Evolutionary conservation across 257 asterid species (phyloP).

Genomic region (Nyctanthes arbortristis): DNA sequence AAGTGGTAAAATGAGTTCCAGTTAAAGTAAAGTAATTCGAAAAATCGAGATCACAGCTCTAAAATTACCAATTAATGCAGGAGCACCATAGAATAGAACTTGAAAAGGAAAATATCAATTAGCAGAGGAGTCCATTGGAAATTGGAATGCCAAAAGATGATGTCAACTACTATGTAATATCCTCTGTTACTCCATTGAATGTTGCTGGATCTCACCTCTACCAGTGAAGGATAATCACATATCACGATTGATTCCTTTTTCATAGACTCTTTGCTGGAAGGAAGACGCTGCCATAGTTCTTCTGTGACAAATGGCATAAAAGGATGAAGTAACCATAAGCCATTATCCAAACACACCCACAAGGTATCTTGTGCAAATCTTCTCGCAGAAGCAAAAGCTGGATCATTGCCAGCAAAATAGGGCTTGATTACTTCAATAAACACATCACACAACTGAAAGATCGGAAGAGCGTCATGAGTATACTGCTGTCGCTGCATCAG

Average conservation of each 20-base stretch:
- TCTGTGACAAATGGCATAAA: slow-evolving; percentile 96
- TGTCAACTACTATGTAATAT: neutral
- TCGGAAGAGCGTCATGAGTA: slow-evolving; percentile 97
- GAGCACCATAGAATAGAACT: neutral
- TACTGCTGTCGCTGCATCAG: slow-evolving; percentile 91
- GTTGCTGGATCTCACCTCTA: slow-evolving; percentile 50
- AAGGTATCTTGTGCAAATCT: slow-evolving; percentile 77
- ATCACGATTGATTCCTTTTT: slow-evolving; percentile 83
- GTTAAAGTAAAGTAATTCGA: too few species aligned
- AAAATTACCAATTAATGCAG: neutral
- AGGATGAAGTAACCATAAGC: slow-evolving; percentile 87
- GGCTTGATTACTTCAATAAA: slow-evolving; percentile 96
- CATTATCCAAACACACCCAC: slow-evolving; percentile 90
- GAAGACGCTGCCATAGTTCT: slow-evolving; percentile 98
- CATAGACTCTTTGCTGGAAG: slow-evolving; percentile 51
- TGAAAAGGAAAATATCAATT: neutral
- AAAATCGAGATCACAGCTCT: too few species aligned
- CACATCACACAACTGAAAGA: slow-evolving; percentile 84
- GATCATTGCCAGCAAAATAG: slow-evolving; percentile 57
- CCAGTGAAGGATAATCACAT: slow-evolving; percentile 74
- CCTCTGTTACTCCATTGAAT: neutral
- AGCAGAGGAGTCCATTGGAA: neutral
- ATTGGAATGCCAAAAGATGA: slow-evolving; percentile 1
- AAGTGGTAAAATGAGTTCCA: too few species aligned
- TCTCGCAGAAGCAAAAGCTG: slow-evolving; percentile 46